Evolutionary conservation across 345 rosid species (phyloP), one percentile per base, ranked within the genome.

Genomic region (Syzygium aqueum): DNA sequence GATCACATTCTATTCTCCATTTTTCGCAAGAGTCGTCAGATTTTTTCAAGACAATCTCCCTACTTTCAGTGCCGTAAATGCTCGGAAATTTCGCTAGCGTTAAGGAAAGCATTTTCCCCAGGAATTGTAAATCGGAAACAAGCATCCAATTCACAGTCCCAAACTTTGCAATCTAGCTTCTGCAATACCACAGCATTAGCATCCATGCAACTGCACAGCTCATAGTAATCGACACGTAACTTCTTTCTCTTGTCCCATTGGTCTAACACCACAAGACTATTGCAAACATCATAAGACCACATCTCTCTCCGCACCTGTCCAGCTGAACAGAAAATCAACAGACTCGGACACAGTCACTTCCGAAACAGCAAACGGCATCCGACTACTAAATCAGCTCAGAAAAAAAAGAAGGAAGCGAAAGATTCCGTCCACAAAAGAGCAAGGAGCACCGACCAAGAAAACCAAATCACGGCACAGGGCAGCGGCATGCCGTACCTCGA

Each of bases 401-500:
- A 82, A 63, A 46, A 46, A 51, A 82, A 63, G n/a, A 46, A 23
- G 53, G 22, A 23, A 82, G 85, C 37, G 53, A 3, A 6, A 13
- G 11, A 25, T 73, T 0, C 6, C 80, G 37, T 73, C 37, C 46
- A 43, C 40, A 53, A 50, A 51, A 25, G 82, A 19, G 23, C 28
- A 73, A 73, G 43, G 25, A 37, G 11, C 22, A 37, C 43, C 82
- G 46, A 12, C 56, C 53, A 53, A 56, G 51, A 28, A 28, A 57
- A 78, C 22, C 51, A 40, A 25, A 61, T 22, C 57, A 5, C 10
- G 83, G 43, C 4, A 84, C 40, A 51, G 89, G 5, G 23, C 80
- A 4, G 46, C 23, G 46, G 37, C 80, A 5, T 21, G 80, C 80
- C 1, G 65, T 87, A 97, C 98, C 99, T 97, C 95, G 85, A 96